A percentile compares a stretch with the other conserved stretches of the same genome.
phyloP scores from a whole-genome alignment of 345 rosid genomes.

The Brassica juncea region DNA sequence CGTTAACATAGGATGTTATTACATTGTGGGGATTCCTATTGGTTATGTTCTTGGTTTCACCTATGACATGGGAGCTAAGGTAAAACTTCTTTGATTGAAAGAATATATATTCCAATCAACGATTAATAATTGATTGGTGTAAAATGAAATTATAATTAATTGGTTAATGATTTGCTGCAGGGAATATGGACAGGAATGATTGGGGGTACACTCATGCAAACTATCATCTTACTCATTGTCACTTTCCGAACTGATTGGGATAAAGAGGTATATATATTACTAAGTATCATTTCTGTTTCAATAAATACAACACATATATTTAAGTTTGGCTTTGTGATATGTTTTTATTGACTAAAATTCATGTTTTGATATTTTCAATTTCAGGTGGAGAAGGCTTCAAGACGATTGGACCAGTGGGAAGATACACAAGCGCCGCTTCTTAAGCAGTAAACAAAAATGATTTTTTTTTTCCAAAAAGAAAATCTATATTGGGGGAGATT shows the following conservation, averaged over 20 bases:
- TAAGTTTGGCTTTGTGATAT: neutral
- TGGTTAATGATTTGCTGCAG: constrained; percentile 36
- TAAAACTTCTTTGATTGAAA: constrained; percentile 2
- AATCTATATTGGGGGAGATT: neutral
- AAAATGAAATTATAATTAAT: neutral
- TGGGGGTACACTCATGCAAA: constrained; percentile 63
- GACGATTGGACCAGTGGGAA: constrained; percentile 53
- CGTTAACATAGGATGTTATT: constrained; percentile 76
- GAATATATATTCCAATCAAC: neutral
- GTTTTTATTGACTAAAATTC: neutral
- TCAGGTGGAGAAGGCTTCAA: constrained; percentile 56
- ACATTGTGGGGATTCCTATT: constrained; percentile 61
- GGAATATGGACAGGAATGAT: constrained; percentile 88
- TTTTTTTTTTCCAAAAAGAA: neutral
- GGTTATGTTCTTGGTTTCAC: constrained; percentile 69
- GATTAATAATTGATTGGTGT: neutral
- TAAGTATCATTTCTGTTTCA: neutral
- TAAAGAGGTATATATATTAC: constrained; percentile 52
- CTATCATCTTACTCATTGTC: constrained; percentile 49
- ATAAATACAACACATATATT: neutral
- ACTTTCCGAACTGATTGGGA: constrained; percentile 63
- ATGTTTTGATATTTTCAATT: neutral
- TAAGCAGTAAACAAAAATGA: constrained; percentile 21
- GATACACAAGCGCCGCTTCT: constrained; percentile 33
- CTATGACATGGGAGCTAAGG: constrained; percentile 61